Percentiles rank a stretch among this genome's conserved stretches.
phyloP scores from a whole-genome alignment of 208 protist genomes.

The Leishmania gerbilli region DNA sequence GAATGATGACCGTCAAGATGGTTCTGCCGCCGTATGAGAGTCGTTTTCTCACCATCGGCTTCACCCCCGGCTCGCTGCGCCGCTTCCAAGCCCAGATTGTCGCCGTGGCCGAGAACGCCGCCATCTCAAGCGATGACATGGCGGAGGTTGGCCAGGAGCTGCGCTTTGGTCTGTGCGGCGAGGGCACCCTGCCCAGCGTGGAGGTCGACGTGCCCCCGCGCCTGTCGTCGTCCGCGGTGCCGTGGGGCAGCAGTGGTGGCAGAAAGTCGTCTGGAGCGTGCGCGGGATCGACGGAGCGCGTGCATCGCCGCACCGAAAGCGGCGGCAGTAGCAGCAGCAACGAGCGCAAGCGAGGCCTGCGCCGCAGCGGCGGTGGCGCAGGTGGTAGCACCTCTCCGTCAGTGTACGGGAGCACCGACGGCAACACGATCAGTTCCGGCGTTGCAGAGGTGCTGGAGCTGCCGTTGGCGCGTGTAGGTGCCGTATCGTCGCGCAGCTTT shows the following conservation, averaged over 20 bases:
- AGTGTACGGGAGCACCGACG: slow-evolving; percentile 7
- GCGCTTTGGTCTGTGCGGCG: slow-evolving; percentile 90
- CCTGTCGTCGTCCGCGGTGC: slow-evolving; percentile 18
- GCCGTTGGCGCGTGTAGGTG: slow-evolving; percentile 80
- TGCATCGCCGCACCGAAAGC: slow-evolving; percentile 16
- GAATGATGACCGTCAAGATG: slow-evolving; percentile 30
- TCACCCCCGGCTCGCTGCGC: slow-evolving; percentile 83
- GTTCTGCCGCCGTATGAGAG: slow-evolving; percentile 95
- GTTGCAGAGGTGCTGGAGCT: slow-evolving; percentile 72
- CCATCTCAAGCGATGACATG: slow-evolving; percentile 48
- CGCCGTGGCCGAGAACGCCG: slow-evolving; percentile 85
- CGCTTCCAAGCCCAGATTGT: slow-evolving; percentile 88
- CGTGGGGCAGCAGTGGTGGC: background rate
- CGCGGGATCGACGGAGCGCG: slow-evolving; percentile 14
- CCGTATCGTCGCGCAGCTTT: slow-evolving; percentile 46
- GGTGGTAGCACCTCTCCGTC: slow-evolving; percentile 1
- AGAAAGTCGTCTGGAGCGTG: background rate
- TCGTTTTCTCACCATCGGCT: slow-evolving; percentile 94
- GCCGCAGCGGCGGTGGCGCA: slow-evolving; percentile 18
- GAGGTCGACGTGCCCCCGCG: slow-evolving; percentile 63
- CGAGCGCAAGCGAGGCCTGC: slow-evolving; percentile 13
- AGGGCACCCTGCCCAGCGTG: slow-evolving; percentile 94
- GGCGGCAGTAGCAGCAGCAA: slow-evolving; percentile 5
- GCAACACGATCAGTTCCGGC: background rate
- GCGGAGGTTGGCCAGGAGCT: slow-evolving; percentile 41